These are phyloP conservation scores for Cladosporium sp. DNA, from an alignment of 2,329 filamentous ascomycete genomes.

Conservation along the genomic window DNA sequence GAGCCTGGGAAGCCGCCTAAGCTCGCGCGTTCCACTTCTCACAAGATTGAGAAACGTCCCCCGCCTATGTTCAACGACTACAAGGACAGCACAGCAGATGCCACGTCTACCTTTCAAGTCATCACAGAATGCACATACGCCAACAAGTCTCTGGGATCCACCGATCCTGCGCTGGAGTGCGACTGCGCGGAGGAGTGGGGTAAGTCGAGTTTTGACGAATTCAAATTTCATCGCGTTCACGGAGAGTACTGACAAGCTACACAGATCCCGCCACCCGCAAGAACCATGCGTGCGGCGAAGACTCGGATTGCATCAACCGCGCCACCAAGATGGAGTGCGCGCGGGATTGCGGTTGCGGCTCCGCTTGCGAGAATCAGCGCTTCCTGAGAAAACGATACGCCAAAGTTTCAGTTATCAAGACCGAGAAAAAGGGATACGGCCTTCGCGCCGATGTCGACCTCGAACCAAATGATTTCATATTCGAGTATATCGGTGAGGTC, in stretches of 20 bases:
- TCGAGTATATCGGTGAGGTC: constrained; percentile 97
- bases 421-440: constrained; percentile 95
- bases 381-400: constrained; percentile 91
- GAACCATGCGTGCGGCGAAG: constrained; percentile 89
- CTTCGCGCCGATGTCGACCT: constrained; percentile 77
- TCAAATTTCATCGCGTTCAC: neutral
- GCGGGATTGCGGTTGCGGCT: constrained; percentile 80
- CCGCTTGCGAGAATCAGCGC: constrained; percentile 86
- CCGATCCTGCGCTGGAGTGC: constrained; percentile 91
- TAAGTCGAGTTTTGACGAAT: constrained; percentile 48
- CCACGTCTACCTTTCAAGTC: constrained; percentile 71
- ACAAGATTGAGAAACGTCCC: constrained; percentile 62
- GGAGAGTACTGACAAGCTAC: constrained; percentile 28
- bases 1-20: constrained; percentile 66
- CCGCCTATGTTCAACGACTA: constrained; percentile 68
- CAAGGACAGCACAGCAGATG: constrained; percentile 73
- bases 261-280: constrained; percentile 47
- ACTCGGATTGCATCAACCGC: constrained; percentile 98
- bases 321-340: constrained; percentile 97
- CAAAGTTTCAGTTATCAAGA: constrained; percentile 90
- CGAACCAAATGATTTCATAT: constrained; percentile 84
- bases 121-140: constrained; percentile 87
- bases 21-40: constrained; percentile 67
- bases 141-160: constrained; percentile 84
- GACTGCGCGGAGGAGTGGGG: constrained; percentile 94